Conservation (phyloP, 2,329 filamentous ascomycete species). For the Ploettnerulaceae sp. region DNA sequence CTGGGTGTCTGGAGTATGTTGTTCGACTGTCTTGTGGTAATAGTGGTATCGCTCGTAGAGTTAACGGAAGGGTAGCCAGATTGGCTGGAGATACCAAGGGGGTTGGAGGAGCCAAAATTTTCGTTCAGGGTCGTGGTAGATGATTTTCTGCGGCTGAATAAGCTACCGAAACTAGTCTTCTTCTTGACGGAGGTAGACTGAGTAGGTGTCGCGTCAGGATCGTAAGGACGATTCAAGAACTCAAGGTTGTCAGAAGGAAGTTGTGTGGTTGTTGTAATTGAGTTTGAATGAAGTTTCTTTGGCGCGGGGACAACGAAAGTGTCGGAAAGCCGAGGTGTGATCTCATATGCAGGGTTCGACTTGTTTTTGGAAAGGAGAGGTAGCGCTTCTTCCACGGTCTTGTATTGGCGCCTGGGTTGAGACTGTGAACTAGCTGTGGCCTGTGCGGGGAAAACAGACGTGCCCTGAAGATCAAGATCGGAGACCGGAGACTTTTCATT, state of each 20-base stretch:
- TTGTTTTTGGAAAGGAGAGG: too few species aligned
- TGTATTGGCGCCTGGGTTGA: too few species aligned
- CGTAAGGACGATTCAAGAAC: constrained; percentile 3
- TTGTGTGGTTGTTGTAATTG: not conserved
- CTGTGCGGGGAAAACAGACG: too few species aligned
- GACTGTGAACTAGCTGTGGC: too few species aligned
- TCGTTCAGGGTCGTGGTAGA: not conserved
- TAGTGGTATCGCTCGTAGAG: not conserved
- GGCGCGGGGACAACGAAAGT: too few species aligned
- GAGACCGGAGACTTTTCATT: too few species aligned
- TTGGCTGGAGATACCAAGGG: not conserved
- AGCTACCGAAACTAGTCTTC: not conserved
- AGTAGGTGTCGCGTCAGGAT: not conserved
- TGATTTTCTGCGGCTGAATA: constrained; percentile 1
- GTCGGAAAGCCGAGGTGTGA: too few species aligned
- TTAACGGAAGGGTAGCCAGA: too few species aligned
- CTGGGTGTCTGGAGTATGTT: not conserved
- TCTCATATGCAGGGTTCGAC: too few species aligned
- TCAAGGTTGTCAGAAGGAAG: constrained; percentile 4
- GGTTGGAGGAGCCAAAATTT: not conserved
- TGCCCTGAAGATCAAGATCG: too few species aligned
- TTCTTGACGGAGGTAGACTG: not conserved
- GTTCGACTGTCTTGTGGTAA: not conserved
- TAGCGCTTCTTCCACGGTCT: too few species aligned
- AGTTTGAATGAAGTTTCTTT: too few species aligned